Conservation (phyloP, 2,329 filamentous ascomycete species). For the Plenodomus biglobosus region DNA sequence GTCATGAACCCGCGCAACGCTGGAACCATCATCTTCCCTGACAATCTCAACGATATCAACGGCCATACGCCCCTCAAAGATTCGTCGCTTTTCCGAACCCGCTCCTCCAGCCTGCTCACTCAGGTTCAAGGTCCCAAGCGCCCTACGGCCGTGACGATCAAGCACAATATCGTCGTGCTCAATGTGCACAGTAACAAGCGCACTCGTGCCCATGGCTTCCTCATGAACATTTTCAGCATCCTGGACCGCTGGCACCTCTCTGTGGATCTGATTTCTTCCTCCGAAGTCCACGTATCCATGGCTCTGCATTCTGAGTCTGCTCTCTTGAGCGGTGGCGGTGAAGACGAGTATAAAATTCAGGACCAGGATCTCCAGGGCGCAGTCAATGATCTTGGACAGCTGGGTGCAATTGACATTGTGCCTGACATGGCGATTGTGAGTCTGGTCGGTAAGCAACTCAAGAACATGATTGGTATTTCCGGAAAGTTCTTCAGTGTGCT, state of each 20-base stretch:
- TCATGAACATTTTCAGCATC: constrained; percentile 90
- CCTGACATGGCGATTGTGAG: constrained; percentile 94
- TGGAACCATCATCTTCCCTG: constrained; percentile 82
- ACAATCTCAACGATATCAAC: constrained; percentile 59
- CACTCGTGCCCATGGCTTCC: constrained; percentile 92
- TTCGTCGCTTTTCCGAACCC: constrained; percentile 55
- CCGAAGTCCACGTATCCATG: constrained; percentile 96
- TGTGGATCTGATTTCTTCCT: constrained; percentile 94
- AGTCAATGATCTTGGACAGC: constrained; percentile 72
- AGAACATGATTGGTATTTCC: constrained; percentile 91
- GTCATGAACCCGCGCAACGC: constrained; percentile 81
- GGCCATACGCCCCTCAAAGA: constrained; percentile 60
- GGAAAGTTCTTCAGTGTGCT: constrained; percentile 94
- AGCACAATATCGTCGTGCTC: constrained; percentile 93
- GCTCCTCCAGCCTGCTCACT: constrained; percentile 49
- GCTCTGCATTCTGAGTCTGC: constrained; percentile 80
- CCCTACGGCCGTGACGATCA: constrained; percentile 81
- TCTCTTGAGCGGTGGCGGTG: constrained; percentile 51
- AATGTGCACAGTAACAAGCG: constrained; percentile 98
- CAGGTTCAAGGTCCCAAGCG: constrained; percentile 52
- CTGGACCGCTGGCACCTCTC: constrained; percentile 84
- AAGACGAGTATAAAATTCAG: constrained; percentile 53
- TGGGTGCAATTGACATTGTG: constrained; percentile 87
- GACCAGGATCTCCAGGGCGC: constrained; percentile 52
- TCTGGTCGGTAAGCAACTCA: constrained; percentile 92